Base-by-base conservation (phyloP, 2,329 filamentous ascomycete genomes). In the Hypoxylon sp. region DNA sequence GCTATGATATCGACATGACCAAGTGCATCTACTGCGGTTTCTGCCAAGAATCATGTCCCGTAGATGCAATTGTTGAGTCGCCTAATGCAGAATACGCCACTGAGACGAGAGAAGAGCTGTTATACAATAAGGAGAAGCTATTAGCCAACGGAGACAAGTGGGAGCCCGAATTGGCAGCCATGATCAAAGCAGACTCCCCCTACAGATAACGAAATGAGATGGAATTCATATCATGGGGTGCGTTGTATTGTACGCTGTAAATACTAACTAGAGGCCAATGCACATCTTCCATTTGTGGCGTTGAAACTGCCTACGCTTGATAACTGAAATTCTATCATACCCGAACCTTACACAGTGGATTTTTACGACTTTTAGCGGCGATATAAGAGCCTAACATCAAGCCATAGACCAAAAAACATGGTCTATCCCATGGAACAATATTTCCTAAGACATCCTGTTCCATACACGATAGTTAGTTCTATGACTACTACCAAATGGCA, bases 21-120 rank as follows among this genome's bases (percentile, higher is more conserved):
- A 99, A 99, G 88, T 99, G 96, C 86, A 99, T 99, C 83, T 99
- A 98, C 90, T 98, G 96, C 82, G 96, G 96, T 56, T 97, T 97
- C 85, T 98, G 96, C 89, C 95, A 98, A 86, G 96, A 99, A 86
- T 97, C 93, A 73, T 99, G 96, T 85, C 96, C 96, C 48, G 96
- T 99, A 61, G 96, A 99, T 83, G 96, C 96, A 67, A 99, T 88
- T 73, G 87, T 90, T 62, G 87, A 89, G 81, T 87, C 84, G 53
- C 87, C 87, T 73, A 89, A 89, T 74, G 86, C 87, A 74, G 87
- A 90, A 79, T 89, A 90, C 75, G 84, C 87, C 46, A 89, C 87
- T 42, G 87, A 89, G 83, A 89, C 87, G 71, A 90, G 95, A 80
- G 95, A 99, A 83, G 95, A 98, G 86, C 84, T 98, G 77, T 83